Evolutionary conservation across 352 stramenopile species (phyloP), one percentile per base, ranked within the genome.

Genomic region (Phytopythium vexans): DNA sequence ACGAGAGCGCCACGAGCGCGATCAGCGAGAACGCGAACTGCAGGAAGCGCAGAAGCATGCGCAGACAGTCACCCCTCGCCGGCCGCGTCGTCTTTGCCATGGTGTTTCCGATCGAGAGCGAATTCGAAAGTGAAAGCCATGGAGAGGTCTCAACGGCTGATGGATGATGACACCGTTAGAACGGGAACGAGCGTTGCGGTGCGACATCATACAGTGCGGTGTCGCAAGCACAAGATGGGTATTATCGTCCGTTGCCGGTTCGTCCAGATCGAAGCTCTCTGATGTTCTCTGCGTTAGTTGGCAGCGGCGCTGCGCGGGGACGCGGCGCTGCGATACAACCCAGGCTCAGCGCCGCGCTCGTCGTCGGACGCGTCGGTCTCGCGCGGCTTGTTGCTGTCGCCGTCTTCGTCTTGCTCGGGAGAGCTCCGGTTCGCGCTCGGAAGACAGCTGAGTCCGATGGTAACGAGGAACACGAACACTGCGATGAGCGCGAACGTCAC

Each of bases 1-100:
- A 56, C 31, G 78, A 82, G 14, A 91, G n/a, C 14, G 74, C 83
- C 35, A 73, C 71, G 15, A 91, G 56, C 21, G 81, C 78, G 34
- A 91, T 49, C 8, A 89, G 34, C 41, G 62, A 72, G 39, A 82
- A 74, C 2, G 58, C 64, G 41, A 88, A 87, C 41, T 91, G 60
- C 12, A 89, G 66, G 55, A 86, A 84, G 38, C 81, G 81, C 48
- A 91, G 66, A 12, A 82, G 33, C 42, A 60, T 52, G 7, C 76
- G 69, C 32, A 68, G n/a, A 65, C 62, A 70, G 9, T 41, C 56
- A 52, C 64, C 46, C 32, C 11, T 58, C 45, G 62, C 41, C 31
- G 34, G 52, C 47, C 68, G 66, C 36, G 66, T 60, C n/a, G 54
- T 49, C 64, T 70, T 75, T 31, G 37, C 63, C 48, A 45, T 48